phyloP scores from a whole-genome alignment of 176 grass and related monocot genomes.

The Aechmea fasciata region DNA sequence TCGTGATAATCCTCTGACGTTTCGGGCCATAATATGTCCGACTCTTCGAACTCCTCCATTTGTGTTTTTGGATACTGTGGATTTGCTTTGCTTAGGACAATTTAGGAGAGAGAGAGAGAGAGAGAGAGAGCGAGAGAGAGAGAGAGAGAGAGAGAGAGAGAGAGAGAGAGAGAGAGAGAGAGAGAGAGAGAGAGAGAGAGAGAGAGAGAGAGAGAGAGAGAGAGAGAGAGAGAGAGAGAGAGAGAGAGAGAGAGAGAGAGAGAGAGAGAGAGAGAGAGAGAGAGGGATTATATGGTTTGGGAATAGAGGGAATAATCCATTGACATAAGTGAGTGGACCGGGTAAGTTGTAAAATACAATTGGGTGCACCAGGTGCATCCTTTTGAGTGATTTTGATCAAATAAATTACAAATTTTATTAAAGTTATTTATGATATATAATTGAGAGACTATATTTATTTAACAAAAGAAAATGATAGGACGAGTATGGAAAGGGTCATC shows the following conservation, averaged over 20 bases:
- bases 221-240: neutral
- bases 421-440: too few species aligned
- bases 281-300: too few species aligned
- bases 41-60: slow-evolving; percentile 39
- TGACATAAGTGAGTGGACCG: too few species aligned
- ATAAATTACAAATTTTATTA: too few species aligned
- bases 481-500: too few species aligned
- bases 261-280: neutral
- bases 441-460: too few species aligned
- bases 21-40: slow-evolving; percentile 41
- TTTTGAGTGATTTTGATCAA: too few species aligned
- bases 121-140: neutral
- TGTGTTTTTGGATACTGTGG: neutral
- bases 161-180: neutral
- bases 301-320: too few species aligned
- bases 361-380: too few species aligned
- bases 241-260: neutral
- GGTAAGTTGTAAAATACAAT: too few species aligned
- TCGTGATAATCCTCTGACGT: neutral
- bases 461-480: too few species aligned
- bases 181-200: neutral
- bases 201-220: neutral
- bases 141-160: neutral
- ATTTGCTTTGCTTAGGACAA: neutral
- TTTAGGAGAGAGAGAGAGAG: neutral